Evolutionary conservation across 495 filamentous ascomycete genomes (phyloP).

Genomic region (Trichoderma orchidacearum): DNA sequence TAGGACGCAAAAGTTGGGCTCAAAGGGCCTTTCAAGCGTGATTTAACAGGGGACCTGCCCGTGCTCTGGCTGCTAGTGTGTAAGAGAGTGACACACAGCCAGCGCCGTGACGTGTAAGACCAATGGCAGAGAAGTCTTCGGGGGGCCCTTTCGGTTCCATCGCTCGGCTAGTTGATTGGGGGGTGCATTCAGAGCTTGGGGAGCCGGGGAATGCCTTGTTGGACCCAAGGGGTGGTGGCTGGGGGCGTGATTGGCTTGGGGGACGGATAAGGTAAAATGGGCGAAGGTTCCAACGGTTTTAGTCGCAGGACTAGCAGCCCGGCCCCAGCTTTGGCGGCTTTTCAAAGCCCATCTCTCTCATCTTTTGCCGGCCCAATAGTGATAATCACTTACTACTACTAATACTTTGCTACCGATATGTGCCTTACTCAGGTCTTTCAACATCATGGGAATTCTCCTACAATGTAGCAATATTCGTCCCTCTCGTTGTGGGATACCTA

Average conservation of each 20-base stretch:
- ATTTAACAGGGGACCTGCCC: background rate
- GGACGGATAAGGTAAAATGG: background rate
- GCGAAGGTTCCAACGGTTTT: background rate
- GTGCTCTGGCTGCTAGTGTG: background rate
- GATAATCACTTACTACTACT: too few relatives aligned
- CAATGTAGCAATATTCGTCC: too few relatives aligned
- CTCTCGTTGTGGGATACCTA: too few relatives aligned
- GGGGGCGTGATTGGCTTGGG: background rate
- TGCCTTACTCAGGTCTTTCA: too few relatives aligned
- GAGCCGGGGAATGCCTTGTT: background rate
- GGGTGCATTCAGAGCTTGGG: background rate
- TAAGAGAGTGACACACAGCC: background rate
- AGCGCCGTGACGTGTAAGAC: background rate
- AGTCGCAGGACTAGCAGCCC: background rate
- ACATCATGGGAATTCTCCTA: too few relatives aligned
- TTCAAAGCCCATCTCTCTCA: too few relatives aligned
- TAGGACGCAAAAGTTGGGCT: background rate
- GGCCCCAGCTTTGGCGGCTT: too few relatives aligned
- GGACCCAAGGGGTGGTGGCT: background rate
- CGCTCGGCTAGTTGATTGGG: background rate
- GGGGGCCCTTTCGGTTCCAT: background rate
- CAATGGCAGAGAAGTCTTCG: background rate
- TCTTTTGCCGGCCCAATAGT: background rate
- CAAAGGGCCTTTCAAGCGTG: background rate
- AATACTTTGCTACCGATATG: too few relatives aligned